phyloP scores from a whole-genome alignment of 1,139 yeast genomes.

The Pichia sp. region DNA sequence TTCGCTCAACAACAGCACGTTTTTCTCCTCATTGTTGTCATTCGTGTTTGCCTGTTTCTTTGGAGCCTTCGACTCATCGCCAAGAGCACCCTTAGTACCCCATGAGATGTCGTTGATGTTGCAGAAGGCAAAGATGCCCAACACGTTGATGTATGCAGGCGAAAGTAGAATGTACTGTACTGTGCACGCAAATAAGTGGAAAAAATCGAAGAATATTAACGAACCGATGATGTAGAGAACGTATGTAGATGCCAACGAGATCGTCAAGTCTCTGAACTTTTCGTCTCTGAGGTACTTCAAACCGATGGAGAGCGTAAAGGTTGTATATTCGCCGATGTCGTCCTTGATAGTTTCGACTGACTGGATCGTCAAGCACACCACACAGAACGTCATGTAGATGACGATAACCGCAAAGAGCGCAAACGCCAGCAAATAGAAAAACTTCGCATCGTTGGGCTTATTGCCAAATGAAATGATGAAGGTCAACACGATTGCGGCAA shows the following conservation, averaged over 20 bases:
- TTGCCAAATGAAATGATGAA: conserved; percentile 92
- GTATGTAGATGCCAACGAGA: conserved; percentile 85
- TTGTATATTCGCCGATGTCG: conserved; percentile 34
- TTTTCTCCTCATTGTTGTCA: conserved; percentile 10
- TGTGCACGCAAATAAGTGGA: conserved; percentile 71
- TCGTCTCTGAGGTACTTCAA: conserved; percentile 52
- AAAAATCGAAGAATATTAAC: conserved; percentile 66
- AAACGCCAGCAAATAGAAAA: conserved; percentile 73
- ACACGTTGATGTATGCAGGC: conserved; percentile 73
- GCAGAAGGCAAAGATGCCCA: conserved; percentile 79
- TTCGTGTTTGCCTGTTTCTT: conserved; percentile 26
- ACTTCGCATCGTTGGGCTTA: conserved; percentile 86
- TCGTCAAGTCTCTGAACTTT: conserved; percentile 76
- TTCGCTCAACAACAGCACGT: conserved; percentile 28
- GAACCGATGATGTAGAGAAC: conserved; percentile 75
- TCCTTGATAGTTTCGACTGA: conserved; percentile 43
- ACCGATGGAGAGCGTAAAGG: conserved; percentile 42
- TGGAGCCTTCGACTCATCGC: conserved; percentile 12
- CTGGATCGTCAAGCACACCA: conserved; percentile 72
- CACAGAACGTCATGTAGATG: conserved; percentile 88
- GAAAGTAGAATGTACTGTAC: conserved; percentile 65
- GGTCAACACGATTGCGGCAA: conserved; percentile 80
- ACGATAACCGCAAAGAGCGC: conserved; percentile 84
- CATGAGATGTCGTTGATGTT: conserved; percentile 82
- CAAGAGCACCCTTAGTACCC: conserved; percentile 77